These are phyloP conservation scores for Rhizopogon sp. DNA, from an alignment of 768 basidiomycete genomes.

Conservation along the genomic window DNA sequence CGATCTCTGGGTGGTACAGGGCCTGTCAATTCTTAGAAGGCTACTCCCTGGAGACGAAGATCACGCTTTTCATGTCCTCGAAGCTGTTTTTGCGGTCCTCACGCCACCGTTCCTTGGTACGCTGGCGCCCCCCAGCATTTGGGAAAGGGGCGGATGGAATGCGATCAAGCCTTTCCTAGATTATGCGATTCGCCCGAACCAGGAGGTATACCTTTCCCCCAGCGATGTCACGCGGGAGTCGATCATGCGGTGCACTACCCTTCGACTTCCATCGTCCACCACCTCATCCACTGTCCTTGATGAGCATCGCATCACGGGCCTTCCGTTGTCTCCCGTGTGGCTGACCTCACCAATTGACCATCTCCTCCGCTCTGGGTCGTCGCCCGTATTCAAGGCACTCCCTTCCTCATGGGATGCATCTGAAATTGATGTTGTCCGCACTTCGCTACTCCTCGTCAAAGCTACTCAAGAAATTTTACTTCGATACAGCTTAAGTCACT, in stretches of 20 bases:
- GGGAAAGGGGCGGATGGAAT: conserved; percentile 46
- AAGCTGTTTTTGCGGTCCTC: conserved; percentile 8
- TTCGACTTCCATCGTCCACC: conserved; percentile 29
- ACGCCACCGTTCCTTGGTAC: conserved; percentile 13
- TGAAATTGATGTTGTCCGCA: conserved; percentile 73
- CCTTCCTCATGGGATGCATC: conserved; percentile 73
- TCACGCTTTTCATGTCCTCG: conserved; percentile 38
- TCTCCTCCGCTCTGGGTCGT: conserved; percentile 73
- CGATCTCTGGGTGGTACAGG: conserved; percentile 65
- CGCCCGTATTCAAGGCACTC: conserved; percentile 61
- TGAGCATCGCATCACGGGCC: conserved; percentile 28
- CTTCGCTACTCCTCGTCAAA: conserved; percentile 58
- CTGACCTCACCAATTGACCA: conserved; percentile 65
- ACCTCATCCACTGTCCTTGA: background rate
- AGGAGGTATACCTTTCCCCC: conserved; percentile 46
- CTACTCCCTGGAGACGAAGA: conserved; percentile 77
- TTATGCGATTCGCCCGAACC: conserved; percentile 37
- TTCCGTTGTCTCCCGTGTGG: conserved; percentile 62
- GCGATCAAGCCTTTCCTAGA: conserved; percentile 50
- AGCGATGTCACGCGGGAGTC: conserved; percentile 45
- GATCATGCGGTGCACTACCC: conserved; percentile 53
- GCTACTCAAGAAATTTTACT: conserved; percentile 42
- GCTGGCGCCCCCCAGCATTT: conserved; percentile 34
- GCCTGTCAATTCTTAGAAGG: conserved; percentile 47
- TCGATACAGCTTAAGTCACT: conserved; percentile 34